A percentile compares a stretch with the other conserved stretches of the same genome.
Conservation (phyloP, 768 basidiomycete genomes). For the Lactarius vividus region DNA sequence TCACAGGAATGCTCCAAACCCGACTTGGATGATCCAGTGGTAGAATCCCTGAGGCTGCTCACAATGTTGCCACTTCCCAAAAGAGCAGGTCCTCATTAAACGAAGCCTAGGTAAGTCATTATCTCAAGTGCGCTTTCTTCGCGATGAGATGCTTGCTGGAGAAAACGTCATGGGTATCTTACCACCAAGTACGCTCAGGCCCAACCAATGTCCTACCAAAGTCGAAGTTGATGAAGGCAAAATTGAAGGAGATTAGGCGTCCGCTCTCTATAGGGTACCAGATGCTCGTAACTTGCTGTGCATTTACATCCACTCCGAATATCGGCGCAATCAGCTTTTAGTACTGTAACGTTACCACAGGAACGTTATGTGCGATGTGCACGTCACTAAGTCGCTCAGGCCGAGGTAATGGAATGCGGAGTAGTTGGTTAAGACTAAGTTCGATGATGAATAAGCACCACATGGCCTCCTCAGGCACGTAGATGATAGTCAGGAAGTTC, state of each 20-base stretch:
- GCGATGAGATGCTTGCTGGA: background rate
- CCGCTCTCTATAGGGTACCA: too few relatives aligned
- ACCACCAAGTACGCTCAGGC: conserved; percentile 31
- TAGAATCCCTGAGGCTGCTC: conserved; percentile 77
- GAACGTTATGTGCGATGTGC: too few relatives aligned
- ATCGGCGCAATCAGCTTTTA: background rate
- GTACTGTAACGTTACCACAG: too few relatives aligned
- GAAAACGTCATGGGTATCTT: background rate
- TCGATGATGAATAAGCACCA: too few relatives aligned
- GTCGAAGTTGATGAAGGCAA: background rate
- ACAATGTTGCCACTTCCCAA: conserved; percentile 88
- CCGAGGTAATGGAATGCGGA: too few relatives aligned
- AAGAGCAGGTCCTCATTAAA: conserved; percentile 31
- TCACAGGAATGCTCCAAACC: conserved; percentile 61
- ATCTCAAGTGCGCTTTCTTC: background rate
- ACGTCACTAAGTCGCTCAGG: too few relatives aligned
- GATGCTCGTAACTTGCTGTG: too few relatives aligned
- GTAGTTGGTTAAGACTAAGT: too few relatives aligned
- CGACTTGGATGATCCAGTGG: conserved; percentile 65
- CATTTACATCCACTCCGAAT: background rate
- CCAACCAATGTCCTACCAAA: too few relatives aligned
- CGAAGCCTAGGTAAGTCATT: conserved; percentile 20
- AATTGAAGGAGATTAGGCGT: background rate
- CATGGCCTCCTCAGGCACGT: too few relatives aligned
- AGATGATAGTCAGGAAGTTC: too few relatives aligned